Evolutionary conservation across 176 grass and related monocot species (phyloP).

Genomic region (Stipa capillata): DNA sequence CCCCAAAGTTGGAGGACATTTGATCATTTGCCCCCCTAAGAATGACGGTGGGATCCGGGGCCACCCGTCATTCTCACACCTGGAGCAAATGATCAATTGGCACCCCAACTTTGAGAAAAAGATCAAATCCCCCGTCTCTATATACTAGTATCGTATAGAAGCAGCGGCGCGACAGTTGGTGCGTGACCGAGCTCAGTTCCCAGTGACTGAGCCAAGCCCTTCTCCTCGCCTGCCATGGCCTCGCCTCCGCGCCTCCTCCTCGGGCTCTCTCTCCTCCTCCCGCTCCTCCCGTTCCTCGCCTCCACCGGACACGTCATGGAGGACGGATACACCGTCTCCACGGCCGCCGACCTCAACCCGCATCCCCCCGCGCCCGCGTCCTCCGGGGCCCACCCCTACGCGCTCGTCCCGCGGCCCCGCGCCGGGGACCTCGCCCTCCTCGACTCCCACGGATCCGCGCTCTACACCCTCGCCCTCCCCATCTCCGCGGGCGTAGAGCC

Average conservation of each 20-base stretch:
- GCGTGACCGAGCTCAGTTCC: no score
- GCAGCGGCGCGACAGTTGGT: no score
- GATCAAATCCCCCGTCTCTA: no score
- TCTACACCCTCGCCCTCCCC: conserved; percentile 28
- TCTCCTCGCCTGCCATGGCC: background rate
- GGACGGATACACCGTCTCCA: conserved; percentile 42
- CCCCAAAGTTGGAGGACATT: no score
- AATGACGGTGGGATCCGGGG: no score
- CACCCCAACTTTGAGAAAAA: no score
- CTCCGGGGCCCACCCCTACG: conserved; percentile 11
- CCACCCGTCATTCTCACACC: no score
- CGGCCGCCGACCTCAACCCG: conserved; percentile 28
- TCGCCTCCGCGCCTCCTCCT: background rate
- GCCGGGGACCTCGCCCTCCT: conserved; percentile 39
- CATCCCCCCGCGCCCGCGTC: background rate
- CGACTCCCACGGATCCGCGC: conserved; percentile 27
- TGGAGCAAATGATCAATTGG: no score
- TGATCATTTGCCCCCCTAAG: no score
- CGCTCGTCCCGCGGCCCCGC: conserved; percentile 24
- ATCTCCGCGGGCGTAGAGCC: background rate
- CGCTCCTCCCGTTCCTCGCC: background rate
- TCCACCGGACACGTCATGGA: conserved; percentile 15
- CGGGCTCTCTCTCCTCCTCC: background rate
- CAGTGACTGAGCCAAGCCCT: background rate
- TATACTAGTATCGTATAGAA: no score